Evolutionary conservation across 2,329 filamentous ascomycete species (phyloP), one percentile per base, ranked within the genome.

Genomic region (Beauveria scarabaeidicola): DNA sequence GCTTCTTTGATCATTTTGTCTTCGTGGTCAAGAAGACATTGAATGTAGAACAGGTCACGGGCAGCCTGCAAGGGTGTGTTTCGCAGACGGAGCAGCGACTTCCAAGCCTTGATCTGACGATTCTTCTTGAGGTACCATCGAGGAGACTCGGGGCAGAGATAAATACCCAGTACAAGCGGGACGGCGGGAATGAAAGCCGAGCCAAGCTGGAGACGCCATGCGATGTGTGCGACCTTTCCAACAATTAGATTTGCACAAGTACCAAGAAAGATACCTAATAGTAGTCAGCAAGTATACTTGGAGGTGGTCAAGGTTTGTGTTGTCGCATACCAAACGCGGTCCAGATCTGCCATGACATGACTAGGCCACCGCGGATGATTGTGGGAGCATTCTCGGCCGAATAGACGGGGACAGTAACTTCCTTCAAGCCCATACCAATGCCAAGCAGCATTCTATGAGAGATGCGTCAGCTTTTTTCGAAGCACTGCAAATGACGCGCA

Each of bases 51-150:
- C 1, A 86, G 71, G 63, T 87, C 84, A 1, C 84, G 77, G 0
- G 82, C 83, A 7, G 84, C 84, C 66, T 85, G 83, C 1, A 88
- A 66, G 2, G 79, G 74, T 0, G 77, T 78, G 63, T 85, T 84
- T 23, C 85, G 78, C 5, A 88, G 76, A 8, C 75, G 74, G 15
- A 78, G 71, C 0, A 88, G 76, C 3, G 83, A 84, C 15, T 72
- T 65, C 68, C 80, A 86, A 1, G 85, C 85, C 51, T 82, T 72
- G 3, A 62, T 61, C 64, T 84, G 79, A 55, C 74, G 75, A 13
- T 76, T 76, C 66, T 86, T 86, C 68, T 86, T 86, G 69, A 88
- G 81, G 58, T 78, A 81, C 84, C 85, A 89, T 57, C 84, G 78
- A 3, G 85, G 84, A 2, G 82, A 86, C 66, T 87, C 84, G 0